Evolutionary conservation across 164 flowering plant species (phyloP).

Genomic region (Echeveria elegans): DNA sequence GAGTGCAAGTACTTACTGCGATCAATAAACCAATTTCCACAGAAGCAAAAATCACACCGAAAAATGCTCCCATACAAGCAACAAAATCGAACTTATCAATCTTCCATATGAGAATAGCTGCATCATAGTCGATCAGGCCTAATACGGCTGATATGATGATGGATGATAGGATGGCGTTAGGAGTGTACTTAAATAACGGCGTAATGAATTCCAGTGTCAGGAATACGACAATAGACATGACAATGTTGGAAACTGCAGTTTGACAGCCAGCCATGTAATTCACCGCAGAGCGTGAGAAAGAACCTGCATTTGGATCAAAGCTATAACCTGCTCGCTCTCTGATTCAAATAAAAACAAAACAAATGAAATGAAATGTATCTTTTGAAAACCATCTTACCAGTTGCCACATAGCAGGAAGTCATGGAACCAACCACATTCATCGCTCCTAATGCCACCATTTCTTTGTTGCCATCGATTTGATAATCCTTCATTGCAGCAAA

Average conservation of each 20-base stretch:
- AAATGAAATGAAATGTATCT: background rate
- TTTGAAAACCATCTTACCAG: conserved; percentile 28
- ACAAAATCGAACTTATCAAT: conserved; percentile 82
- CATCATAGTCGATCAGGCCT: conserved; percentile 57
- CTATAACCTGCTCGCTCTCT: background rate
- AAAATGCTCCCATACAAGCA: conserved; percentile 90
- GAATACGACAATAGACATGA: conserved; percentile 37
- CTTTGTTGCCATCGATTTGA: conserved; percentile 80
- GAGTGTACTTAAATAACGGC: conserved; percentile 42
- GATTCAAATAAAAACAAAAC: background rate
- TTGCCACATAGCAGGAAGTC: conserved; percentile 70
- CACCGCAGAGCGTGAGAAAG: conserved; percentile 47
- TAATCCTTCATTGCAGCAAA: conserved; percentile 64
- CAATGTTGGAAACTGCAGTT: conserved; percentile 40
- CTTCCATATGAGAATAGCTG: conserved; percentile 69
- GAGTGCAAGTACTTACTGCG: conserved; percentile 20
- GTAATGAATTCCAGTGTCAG: conserved; percentile 30
- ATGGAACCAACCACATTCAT: conserved; percentile 74
- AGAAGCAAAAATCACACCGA: conserved; percentile 70
- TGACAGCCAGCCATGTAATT: conserved; percentile 44
- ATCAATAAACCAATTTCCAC: conserved; percentile 63
- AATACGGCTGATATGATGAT: conserved; percentile 81
- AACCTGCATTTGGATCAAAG: conserved; percentile 19
- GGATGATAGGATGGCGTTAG: conserved; percentile 84
- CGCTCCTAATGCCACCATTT: conserved; percentile 70